These are phyloP conservation scores for Ustilago tritici DNA, from an alignment of 1,284 basidiomycete species.

Conservation along the genomic window DNA sequence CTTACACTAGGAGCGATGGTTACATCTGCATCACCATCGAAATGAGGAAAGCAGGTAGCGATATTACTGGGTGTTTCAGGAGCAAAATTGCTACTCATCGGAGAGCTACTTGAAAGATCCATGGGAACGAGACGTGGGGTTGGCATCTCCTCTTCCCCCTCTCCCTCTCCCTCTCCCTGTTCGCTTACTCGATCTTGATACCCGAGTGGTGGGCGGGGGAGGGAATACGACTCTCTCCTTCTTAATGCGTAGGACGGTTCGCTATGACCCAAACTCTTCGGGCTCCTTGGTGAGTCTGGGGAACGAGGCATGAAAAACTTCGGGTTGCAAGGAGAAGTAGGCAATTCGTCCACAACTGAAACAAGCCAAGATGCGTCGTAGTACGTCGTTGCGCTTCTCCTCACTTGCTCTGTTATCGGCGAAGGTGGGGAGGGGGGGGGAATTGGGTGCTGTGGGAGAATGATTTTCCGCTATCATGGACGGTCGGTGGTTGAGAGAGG, in stretches of 20 bases:
- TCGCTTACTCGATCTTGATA: background rate
- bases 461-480: constrained; percentile 14
- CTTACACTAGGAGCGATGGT: too few relatives aligned
- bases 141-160: constrained; percentile 10
- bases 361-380: constrained; percentile 20
- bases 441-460: constrained; percentile 23
- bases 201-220: constrained; percentile 11
- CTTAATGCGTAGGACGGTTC: constrained; percentile 20
- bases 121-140: constrained; percentile 9
- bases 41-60: constrained; percentile 6
- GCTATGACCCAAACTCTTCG: constrained; percentile 15
- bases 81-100: constrained; percentile 21
- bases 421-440: constrained; percentile 4
- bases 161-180: background rate
- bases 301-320: background rate
- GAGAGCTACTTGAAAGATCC: constrained; percentile 10
- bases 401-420: background rate
- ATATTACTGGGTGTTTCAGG: constrained; percentile 27
- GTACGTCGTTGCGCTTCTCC: constrained; percentile 22
- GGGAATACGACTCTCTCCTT: constrained; percentile 17
- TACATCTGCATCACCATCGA: background rate
- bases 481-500: background rate
- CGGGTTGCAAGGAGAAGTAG: background rate
- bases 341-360: constrained; percentile 15
- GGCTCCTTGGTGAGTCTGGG: constrained; percentile 10